Evolutionary conservation across 2,329 filamentous ascomycete genomes (phyloP).

Genomic region (Davidsoniella neocaledoniae): DNA sequence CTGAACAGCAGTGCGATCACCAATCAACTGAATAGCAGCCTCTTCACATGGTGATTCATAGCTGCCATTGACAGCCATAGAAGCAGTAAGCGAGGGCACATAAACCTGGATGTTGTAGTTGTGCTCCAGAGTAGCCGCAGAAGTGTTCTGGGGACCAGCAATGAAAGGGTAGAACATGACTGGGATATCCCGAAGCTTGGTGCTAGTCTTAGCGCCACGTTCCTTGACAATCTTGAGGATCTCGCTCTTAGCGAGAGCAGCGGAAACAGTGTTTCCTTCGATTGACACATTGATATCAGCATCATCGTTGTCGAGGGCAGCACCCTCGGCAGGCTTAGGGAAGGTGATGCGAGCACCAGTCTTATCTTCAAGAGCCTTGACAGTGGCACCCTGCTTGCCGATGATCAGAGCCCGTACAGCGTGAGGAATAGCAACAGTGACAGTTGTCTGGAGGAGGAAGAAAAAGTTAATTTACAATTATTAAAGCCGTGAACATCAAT

Average conservation of each 20-base stretch:
- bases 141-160: conserved; percentile 57
- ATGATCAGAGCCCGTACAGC: conserved; percentile 82
- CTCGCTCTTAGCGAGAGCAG: conserved; percentile 64
- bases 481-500: not conserved
- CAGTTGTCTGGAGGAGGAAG: conserved; percentile 10
- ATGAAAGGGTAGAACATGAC: conserved; percentile 94
- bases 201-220: conserved; percentile 63
- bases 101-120: conserved; percentile 63
- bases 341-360: conserved; percentile 84
- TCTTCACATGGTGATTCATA: conserved; percentile 19
- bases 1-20: conserved; percentile 70
- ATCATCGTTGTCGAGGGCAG: conserved; percentile 42
- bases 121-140: conserved; percentile 55
- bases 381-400: conserved; percentile 74
- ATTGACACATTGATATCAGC: conserved; percentile 70
- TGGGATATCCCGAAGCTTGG: conserved; percentile 69
- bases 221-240: conserved; percentile 81
- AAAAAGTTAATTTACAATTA: conserved; percentile 1
- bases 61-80: conserved; percentile 35
- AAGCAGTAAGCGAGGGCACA: conserved; percentile 39
- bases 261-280: conserved; percentile 80
- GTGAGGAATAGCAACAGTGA: conserved; percentile 21
- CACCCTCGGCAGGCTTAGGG: conserved; percentile 56
- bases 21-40: conserved; percentile 69
- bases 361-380: conserved; percentile 77